A percentile compares a stretch with the other conserved stretches of the same genome.
These are phyloP conservation scores for Pyrenophora seminiperda DNA, from an alignment of 2,329 filamentous ascomycete species.

Conservation along the genomic window DNA sequence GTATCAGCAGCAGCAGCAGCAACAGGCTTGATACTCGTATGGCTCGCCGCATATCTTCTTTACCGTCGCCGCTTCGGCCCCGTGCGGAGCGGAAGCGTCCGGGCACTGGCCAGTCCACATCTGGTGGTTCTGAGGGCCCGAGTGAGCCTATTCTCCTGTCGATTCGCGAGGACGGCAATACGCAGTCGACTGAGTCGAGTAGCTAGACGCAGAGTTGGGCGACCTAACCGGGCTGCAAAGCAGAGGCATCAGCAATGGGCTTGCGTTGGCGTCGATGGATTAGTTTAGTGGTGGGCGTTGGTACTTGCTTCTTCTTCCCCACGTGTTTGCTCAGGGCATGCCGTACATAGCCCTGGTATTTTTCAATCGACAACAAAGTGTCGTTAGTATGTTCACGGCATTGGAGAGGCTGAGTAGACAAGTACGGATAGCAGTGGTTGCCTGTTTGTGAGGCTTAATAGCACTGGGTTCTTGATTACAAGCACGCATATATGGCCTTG, in stretches of 20 bases:
- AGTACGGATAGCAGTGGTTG: not conserved
- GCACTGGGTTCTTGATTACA: not conserved
- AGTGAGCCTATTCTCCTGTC: constrained; percentile 10
- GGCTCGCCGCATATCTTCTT: constrained; percentile 6
- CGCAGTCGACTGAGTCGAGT: constrained; percentile 2
- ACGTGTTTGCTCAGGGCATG: constrained; percentile 4
- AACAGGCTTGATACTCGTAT: constrained; percentile 1
- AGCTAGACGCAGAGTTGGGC: constrained; percentile 1
- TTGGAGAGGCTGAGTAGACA: not conserved
- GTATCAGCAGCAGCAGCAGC: constrained; percentile 2
- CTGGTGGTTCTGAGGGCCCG: constrained; percentile 6
- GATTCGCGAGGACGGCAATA: constrained; percentile 2
- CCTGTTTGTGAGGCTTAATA: not conserved
- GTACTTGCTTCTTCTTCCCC: not conserved
- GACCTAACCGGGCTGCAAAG: constrained; percentile 5
- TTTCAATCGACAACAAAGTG: not conserved
- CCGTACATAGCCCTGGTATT: not conserved
- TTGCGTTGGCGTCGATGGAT: constrained; percentile 4
- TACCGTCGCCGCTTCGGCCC: not conserved
- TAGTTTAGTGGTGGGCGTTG: constrained; percentile 2
- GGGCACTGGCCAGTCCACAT: constrained; percentile 4
- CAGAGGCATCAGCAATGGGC: constrained; percentile 7
- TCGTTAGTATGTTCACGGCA: not conserved
- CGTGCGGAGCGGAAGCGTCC: not conserved
- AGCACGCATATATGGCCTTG: too few species aligned